phyloP scores from a whole-genome alignment of 345 rosid species.

The Bretschneidera sinensis region DNA sequence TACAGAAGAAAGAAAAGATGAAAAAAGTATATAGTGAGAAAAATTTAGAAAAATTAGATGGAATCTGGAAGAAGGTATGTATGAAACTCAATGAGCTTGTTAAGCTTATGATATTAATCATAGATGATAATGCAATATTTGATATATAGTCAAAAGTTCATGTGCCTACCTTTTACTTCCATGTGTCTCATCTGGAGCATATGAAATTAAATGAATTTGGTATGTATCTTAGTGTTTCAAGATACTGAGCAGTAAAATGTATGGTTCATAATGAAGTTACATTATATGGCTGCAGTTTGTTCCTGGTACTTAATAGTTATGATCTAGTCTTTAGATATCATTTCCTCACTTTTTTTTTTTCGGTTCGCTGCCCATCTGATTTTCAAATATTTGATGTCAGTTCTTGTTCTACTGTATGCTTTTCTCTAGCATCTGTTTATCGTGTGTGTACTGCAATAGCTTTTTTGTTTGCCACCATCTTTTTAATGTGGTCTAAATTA shows the following conservation, averaged over 20 bases:
- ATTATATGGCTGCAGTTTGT: too few species aligned
- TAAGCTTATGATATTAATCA: background rate
- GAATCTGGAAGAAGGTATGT: constrained; percentile 93
- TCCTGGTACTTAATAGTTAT: too few species aligned
- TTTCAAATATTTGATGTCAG: constrained; percentile 2
- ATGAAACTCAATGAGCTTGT: constrained; percentile 4
- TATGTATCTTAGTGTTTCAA: background rate
- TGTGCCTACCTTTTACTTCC: background rate
- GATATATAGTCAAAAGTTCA: background rate
- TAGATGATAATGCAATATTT: background rate
- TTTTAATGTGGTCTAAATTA: background rate
- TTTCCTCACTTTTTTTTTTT: background rate
- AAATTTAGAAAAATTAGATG: constrained; percentile 65
- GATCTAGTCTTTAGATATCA: background rate
- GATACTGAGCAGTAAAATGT: background rate
- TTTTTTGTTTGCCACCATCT: background rate
- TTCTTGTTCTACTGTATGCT: background rate
- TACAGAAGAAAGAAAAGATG: constrained; percentile 64
- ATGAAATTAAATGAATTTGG: background rate
- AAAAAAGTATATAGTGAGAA: constrained; percentile 57
- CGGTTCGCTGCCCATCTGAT: background rate
- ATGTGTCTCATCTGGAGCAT: background rate
- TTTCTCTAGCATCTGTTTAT: background rate
- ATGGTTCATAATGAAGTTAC: too few species aligned
- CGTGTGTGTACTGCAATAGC: background rate